Evolutionary conservation across 1,284 basidiomycete species (phyloP).

Genomic region (Tremellales sp.): DNA sequence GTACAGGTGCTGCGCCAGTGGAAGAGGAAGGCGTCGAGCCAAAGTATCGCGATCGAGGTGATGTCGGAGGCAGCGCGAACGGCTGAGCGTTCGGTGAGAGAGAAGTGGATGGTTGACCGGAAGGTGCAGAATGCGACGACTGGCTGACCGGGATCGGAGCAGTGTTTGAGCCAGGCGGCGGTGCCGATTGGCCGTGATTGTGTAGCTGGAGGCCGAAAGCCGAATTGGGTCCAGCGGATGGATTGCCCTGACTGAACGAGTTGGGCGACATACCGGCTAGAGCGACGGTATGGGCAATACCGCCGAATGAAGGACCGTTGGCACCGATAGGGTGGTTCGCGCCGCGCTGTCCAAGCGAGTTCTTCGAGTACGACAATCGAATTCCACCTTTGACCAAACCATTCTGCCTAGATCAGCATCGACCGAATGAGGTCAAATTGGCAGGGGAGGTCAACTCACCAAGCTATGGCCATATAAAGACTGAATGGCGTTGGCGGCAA

Average conservation of each 20-base stretch:
- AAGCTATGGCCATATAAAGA: slow-evolving; percentile 89
- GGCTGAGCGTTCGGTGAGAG: slow-evolving; percentile 44
- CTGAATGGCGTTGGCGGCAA: slow-evolving; percentile 77
- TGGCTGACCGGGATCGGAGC: slow-evolving; percentile 15
- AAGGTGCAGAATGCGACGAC: not conserved
- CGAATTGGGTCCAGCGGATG: not conserved
- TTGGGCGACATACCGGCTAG: slow-evolving; percentile 35
- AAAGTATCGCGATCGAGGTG: slow-evolving; percentile 38
- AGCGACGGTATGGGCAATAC: slow-evolving; percentile 43
- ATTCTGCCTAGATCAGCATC: slow-evolving; percentile 42
- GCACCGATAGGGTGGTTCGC: slow-evolving; percentile 33
- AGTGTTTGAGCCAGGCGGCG: not conserved
- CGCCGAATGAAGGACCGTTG: slow-evolving; percentile 35
- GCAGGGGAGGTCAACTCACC: slow-evolving; percentile 21
- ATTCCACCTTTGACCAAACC: slow-evolving; percentile 93
- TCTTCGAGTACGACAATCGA: slow-evolving; percentile 92
- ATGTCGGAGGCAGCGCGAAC: slow-evolving; percentile 37
- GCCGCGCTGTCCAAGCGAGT: slow-evolving; percentile 66
- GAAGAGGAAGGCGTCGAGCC: slow-evolving; percentile 1
- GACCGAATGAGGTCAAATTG: not conserved
- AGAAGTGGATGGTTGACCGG: not conserved
- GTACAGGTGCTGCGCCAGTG: not conserved
- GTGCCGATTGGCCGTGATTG: slow-evolving; percentile 1
- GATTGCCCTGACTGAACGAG: no score
- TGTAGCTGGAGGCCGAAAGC: slow-evolving; percentile 14